phyloP scores from a whole-genome alignment of 805 yeast species.

The Nakazawaea siamensis region DNA sequence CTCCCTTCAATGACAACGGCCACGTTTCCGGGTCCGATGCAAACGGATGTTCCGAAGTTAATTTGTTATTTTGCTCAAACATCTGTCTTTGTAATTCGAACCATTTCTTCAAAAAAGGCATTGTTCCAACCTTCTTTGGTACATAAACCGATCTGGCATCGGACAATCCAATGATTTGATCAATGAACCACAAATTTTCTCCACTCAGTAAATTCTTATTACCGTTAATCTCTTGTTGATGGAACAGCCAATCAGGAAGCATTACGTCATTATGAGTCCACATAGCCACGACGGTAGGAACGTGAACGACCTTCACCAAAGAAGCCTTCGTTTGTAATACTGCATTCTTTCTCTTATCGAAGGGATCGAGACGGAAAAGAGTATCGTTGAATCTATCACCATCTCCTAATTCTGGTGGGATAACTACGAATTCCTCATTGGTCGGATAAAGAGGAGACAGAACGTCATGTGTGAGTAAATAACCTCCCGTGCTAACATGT shows the following conservation, averaged over 20 bases:
- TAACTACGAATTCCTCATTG: slow-evolving; percentile 88
- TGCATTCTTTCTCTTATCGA: slow-evolving; percentile 41
- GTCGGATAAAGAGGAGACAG: slow-evolving; percentile 90
- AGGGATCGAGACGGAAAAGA: slow-evolving; percentile 63
- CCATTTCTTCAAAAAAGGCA: slow-evolving; percentile 84
- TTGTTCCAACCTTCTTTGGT: slow-evolving; percentile 51
- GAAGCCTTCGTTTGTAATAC: slow-evolving; percentile 64
- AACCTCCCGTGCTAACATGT: slow-evolving; percentile 77
- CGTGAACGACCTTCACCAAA: slow-evolving; percentile 65
- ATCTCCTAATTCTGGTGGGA: slow-evolving; percentile 49
- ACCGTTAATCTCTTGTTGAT: slow-evolving; percentile 92
- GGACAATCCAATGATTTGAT: slow-evolving; percentile 53
- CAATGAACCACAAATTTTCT: slow-evolving; percentile 71
- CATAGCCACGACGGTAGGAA: slow-evolving; percentile 83
- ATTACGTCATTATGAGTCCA: slow-evolving; percentile 83
- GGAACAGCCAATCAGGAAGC: slow-evolving; percentile 93
- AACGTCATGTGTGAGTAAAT: slow-evolving; percentile 84
- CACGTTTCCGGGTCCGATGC: slow-evolving; percentile 88
- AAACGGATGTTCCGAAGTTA: slow-evolving; percentile 87
- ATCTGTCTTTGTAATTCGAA: slow-evolving; percentile 77
- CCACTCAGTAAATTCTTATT: slow-evolving; percentile 68
- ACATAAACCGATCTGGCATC: slow-evolving; percentile 57
- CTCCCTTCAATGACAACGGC: slow-evolving; percentile 88
- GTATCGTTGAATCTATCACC: slow-evolving; percentile 61
- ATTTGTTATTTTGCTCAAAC: slow-evolving; percentile 88